Base-by-base conservation (phyloP, 495 filamentous ascomycete genomes). In the Penicillium alfredii region DNA sequence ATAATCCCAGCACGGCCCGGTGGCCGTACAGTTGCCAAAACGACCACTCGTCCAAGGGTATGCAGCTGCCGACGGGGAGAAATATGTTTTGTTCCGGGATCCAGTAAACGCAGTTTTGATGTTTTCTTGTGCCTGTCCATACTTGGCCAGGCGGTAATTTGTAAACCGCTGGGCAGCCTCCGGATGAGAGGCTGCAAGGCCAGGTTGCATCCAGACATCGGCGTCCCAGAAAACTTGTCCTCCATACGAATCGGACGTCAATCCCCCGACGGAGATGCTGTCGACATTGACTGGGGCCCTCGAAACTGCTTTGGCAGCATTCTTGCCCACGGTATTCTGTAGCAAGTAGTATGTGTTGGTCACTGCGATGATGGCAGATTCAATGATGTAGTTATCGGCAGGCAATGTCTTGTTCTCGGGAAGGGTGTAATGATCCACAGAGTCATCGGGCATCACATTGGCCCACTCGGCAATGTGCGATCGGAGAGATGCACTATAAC, bases 291-390 rank as follows among this genome's bases (percentile, higher is more conserved):
- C 56, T 2, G 69, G 69, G 0, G 64, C 58, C 18, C 55, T 53
- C 3, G 45, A 38, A 0, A 55, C 59, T 13, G 49, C 38, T 5
- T 56, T 59, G 23, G 73, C 56, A 3, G 68, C 68, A 45, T 80
- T 78, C 11, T 62, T 51, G 3, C 76, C 66, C 11, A 77, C 69
- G 0, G 76, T 82, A 36, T 84, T 83, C 41, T 85, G 80, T 12
- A 89, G 56, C 0, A 89, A 57, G 44, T 85, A 80, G 56, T 81
- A 88, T 1, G 74, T 66, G 38, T 77, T 84, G 4, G 77, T 73
- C 4, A 86, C 73, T 1, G 80, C 68, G 8, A 73, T 69, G 24
- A 88, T 76, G 12, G 83, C 78, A 17, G 75, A 61, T 41, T 78
- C 72, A 32, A 74, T 60, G 16, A 83, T 67, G 32, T 81, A 67